phyloP scores from a whole-genome alignment of 2,329 filamentous ascomycete species.

The Fusarium brachygibbosum region DNA sequence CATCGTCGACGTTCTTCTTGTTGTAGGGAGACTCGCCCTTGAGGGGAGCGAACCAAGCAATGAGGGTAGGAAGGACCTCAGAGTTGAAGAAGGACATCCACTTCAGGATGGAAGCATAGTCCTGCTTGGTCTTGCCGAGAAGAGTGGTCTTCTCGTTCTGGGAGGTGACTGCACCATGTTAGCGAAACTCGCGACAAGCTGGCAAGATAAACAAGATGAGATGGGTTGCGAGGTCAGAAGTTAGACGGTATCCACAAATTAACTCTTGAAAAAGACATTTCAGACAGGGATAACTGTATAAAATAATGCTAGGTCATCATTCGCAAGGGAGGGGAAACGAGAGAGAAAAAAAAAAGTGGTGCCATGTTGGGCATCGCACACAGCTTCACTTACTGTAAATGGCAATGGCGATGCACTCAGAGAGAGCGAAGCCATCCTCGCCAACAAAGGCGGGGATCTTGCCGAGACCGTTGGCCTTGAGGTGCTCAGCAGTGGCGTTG shows the following conservation, averaged over 20 bases:
- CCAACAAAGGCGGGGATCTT: constrained; percentile 95
- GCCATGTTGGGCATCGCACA: constrained; percentile 20
- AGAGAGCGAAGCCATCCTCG: constrained; percentile 89
- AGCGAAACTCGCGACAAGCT: constrained; percentile 49
- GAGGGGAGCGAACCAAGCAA: constrained; percentile 88
- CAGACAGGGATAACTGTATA: constrained; percentile 99
- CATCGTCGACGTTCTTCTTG: constrained; percentile 95
- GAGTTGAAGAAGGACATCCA: constrained; percentile 98
- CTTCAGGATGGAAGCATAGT: constrained; percentile 96
- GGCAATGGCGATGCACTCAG: constrained; percentile 93
- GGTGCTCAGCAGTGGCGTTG: constrained; percentile 80
- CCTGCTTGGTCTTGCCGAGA: constrained; percentile 99
- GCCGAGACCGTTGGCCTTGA: constrained; percentile 86
- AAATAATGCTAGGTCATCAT: constrained; percentile 79
- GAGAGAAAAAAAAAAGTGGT: constrained; percentile 37
- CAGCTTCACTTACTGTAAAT: constrained; percentile 86
- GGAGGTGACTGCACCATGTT: constrained; percentile 81
- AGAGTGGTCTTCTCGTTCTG: constrained; percentile 99
- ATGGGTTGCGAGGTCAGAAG: constrained; percentile 73
- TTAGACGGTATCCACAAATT: constrained; percentile 91
- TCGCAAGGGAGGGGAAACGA: constrained; percentile 40
- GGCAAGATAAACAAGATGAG: constrained; percentile 48
- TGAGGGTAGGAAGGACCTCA: constrained; percentile 81
- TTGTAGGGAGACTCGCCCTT: constrained; percentile 88
- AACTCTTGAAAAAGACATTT: constrained; percentile 65